Base-by-base conservation (phyloP, 1,284 basidiomycete species). In the Marasmius fiardii region DNA sequence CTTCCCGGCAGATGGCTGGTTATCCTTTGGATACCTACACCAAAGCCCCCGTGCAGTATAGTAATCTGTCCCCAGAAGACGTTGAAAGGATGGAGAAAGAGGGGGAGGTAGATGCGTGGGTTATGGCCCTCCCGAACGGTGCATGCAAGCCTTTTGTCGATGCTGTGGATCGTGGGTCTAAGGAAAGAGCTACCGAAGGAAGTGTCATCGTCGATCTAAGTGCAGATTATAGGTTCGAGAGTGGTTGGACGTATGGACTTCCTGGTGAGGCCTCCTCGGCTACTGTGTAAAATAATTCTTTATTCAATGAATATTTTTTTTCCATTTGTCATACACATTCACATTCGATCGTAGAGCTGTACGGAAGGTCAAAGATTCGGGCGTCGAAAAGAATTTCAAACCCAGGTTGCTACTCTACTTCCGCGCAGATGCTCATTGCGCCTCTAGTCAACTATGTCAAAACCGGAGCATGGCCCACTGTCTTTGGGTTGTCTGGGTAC, bases 71-170 rank as follows among this genome's bases (percentile, higher is more conserved):
- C 0, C 69, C 80, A 1, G 73, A 80, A 59, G 91, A 95, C 62
- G 89, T 97, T 8, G 84, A 92, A 69, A 77, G 76, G 67, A 92
- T 98, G 86, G 95, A 95, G 72, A 86, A 88, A 72, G 78, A 84
- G 55, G 88, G 90, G 23, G 89, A 90, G 66, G 92, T 98, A 20
- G 95, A 98, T 68, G 95, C 93, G 10, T 98, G 95, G 93, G 85
- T 99, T 57, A 96, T 98, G 93, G 96, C 96, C 1, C 82, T 99
- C 43, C 96, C 96, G 31, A 99, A 99, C 66, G 97, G 96, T 16
- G 84, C 95, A 26, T 93, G 93, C 78, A 96, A 96, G 75, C 95
- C 95, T 0, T 99, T 98, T 67, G 95, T 99, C 18, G 95, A 97
- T 67, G 97, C 96, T 12, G 78, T 99, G 51, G 93, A 98, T 66